Base-by-base conservation (phyloP, 2,329 filamentous ascomycete species). In the Ophiostoma australiae region DNA sequence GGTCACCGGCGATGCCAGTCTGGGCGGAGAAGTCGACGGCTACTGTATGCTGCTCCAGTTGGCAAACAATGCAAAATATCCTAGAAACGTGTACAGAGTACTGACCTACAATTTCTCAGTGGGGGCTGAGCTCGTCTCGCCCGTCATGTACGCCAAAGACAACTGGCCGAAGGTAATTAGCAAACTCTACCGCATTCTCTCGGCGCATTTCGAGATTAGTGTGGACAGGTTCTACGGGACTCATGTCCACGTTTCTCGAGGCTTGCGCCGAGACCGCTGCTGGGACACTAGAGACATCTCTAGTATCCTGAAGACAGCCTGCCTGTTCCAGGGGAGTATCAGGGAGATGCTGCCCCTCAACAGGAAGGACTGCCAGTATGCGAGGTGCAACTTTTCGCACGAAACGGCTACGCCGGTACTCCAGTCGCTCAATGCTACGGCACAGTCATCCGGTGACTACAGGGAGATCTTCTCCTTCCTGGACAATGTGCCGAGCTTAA, bases 321-420 rank as follows among this genome's bases (percentile, higher is more conserved):
- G n/a, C n/a, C 52, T 58, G 7, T 58, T 27, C 23, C n/a, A 58
- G n/a, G 52, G 11, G n/a, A 58, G 52, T 8, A 27, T 58, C 10
- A 3, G 13, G 5, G n/a, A 58, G n/a, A 58, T 58, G n/a, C 52
- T 58, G n/a, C 52, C 52, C 10, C 52, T 27, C n/a, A 27, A 58
- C 52, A 23, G 52, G 10, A 58, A 58, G 8, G 52, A 58, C 52
- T 23, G 23, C 10, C 8, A 27, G n/a, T 58, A 11, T 27, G 52
- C 52, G n/a, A 27, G n/a, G 52, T 58, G n/a, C 52, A 58, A 58
- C 17, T 58, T 58, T 17, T 23, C 52, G 52, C 52, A 58, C 52
- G 52, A 27, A 6, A 23, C n/a, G n/a, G 52, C 10, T 27, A n/a
- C 52, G n/a, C 3, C 3, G n/a, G 52, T 6, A 11, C n/a, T 58